Percentiles rank a stretch among this genome's conserved stretches.
Evolutionary conservation across 2,329 filamentous ascomycete species (phyloP).

Genomic region (Trichoderma guizhouense): DNA sequence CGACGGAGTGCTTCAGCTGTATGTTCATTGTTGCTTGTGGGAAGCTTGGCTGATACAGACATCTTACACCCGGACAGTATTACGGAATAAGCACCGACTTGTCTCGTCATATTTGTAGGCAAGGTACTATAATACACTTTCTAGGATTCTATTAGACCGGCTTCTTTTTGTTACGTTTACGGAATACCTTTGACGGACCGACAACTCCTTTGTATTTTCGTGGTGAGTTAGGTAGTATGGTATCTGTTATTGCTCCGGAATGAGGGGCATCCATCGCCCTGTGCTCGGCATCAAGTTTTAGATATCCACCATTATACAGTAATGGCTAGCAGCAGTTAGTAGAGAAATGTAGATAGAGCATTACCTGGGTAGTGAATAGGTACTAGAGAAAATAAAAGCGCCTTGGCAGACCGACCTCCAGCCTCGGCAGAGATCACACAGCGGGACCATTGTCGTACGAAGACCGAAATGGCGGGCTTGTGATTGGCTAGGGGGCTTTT

Average conservation of each 20-base stretch:
- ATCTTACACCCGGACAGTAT: background rate
- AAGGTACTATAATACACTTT: background rate
- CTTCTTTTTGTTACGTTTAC: background rate
- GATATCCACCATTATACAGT: background rate
- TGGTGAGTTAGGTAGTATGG: no score
- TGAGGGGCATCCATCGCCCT: background rate
- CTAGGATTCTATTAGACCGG: background rate
- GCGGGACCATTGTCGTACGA: background rate
- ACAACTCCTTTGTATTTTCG: background rate
- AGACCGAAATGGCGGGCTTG: background rate
- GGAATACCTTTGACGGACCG: background rate
- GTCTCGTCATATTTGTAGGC: background rate
- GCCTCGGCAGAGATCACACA: background rate
- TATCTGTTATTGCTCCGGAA: background rate
- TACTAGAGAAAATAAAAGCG: background rate
- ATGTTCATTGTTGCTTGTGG: background rate
- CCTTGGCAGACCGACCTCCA: background rate
- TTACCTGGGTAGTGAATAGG: no score
- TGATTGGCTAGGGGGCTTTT: background rate
- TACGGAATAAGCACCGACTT: background rate
- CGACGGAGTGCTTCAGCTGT: background rate
- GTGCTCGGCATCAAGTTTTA: background rate
- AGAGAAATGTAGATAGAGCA: background rate
- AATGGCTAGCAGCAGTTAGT: background rate
- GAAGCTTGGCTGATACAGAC: background rate